Percentiles rank a stretch among this genome's conserved stretches.
Conservation (phyloP, 2,329 filamentous ascomycete genomes). For the Aaosphaeria arxii region DNA sequence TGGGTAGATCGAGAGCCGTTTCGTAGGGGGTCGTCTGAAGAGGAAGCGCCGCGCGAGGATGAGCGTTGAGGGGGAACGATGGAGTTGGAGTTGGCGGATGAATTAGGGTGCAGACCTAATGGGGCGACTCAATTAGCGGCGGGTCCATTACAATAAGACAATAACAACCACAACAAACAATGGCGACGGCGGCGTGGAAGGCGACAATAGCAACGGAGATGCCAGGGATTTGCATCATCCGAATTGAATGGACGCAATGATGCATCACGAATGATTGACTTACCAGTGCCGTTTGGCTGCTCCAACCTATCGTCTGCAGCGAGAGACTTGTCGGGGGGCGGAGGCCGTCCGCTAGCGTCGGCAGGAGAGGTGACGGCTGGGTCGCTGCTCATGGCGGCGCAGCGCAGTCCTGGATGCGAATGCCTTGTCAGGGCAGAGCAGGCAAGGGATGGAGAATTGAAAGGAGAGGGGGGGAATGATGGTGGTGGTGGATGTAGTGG, state of each 20-base stretch:
- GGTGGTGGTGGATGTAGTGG: background rate
- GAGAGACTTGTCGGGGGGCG: constrained; percentile 23
- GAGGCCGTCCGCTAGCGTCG: constrained; percentile 23
- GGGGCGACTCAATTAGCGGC: constrained; percentile 8
- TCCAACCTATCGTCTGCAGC: constrained; percentile 16
- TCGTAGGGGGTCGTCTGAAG: constrained; percentile 16
- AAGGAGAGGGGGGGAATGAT: background rate
- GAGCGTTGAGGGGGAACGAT: constrained; percentile 18
- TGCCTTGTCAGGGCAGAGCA: constrained; percentile 6
- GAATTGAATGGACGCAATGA: too few relatives aligned
- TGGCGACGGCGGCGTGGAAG: background rate
- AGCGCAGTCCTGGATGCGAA: constrained; percentile 8
- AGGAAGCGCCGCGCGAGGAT: constrained; percentile 20
- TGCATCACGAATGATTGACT: constrained; percentile 8
- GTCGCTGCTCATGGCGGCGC: constrained; percentile 38
- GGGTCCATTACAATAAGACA: background rate
- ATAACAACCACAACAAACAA: background rate
- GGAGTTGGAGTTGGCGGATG: constrained; percentile 11
- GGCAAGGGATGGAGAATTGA: constrained; percentile 11
- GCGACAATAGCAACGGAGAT: background rate
- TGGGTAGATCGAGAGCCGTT: constrained; percentile 12
- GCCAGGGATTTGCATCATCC: too few relatives aligned
- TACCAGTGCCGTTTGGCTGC: constrained; percentile 35
- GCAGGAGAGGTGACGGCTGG: constrained; percentile 17
- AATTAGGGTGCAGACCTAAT: constrained; percentile 9